Conservation (phyloP, 345 rosid species). For the Eucalyptus lansdowneana region DNA sequence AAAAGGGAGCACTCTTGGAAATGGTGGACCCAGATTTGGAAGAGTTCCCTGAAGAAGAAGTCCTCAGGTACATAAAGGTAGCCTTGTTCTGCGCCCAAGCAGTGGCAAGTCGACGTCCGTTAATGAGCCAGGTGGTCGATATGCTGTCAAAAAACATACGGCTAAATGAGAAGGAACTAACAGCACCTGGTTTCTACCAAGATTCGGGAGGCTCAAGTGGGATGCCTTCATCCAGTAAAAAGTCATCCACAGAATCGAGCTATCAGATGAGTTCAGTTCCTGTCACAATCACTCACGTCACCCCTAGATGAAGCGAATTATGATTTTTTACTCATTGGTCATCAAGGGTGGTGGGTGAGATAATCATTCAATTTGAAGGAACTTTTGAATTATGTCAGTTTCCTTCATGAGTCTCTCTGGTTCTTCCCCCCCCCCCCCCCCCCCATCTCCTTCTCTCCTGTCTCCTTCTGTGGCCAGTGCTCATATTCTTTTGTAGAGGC, state of each 20-base stretch:
- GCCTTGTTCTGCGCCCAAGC: constrained; percentile 69
- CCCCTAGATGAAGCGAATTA: constrained; percentile 31
- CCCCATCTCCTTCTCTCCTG: background rate
- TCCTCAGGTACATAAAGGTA: constrained; percentile 40
- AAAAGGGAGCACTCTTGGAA: constrained; percentile 33
- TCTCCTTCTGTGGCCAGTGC: background rate
- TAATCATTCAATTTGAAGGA: background rate
- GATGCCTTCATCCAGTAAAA: constrained; percentile 8
- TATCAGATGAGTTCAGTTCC: constrained; percentile 39
- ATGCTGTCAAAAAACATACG: constrained; percentile 41
- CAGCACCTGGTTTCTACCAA: constrained; percentile 51
- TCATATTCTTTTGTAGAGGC: background rate
- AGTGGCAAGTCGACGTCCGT: constrained; percentile 36
- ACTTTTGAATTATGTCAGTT: background rate
- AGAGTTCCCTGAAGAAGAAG: constrained; percentile 36
- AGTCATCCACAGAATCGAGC: constrained; percentile 8
- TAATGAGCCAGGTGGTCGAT: constrained; percentile 52
- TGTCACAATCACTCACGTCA: constrained; percentile 36
- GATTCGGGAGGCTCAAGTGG: constrained; percentile 3
- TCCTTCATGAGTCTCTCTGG: background rate
- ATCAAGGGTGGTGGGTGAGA: background rate
- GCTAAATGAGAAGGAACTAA: constrained; percentile 38
- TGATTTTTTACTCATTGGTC: background rate
- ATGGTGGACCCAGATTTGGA: constrained; percentile 43
- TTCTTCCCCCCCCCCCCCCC: background rate